A percentile compares a stretch with the other conserved stretches of the same genome.
Conservation (phyloP, 805 yeast genomes). For the Candida stauntonica region DNA sequence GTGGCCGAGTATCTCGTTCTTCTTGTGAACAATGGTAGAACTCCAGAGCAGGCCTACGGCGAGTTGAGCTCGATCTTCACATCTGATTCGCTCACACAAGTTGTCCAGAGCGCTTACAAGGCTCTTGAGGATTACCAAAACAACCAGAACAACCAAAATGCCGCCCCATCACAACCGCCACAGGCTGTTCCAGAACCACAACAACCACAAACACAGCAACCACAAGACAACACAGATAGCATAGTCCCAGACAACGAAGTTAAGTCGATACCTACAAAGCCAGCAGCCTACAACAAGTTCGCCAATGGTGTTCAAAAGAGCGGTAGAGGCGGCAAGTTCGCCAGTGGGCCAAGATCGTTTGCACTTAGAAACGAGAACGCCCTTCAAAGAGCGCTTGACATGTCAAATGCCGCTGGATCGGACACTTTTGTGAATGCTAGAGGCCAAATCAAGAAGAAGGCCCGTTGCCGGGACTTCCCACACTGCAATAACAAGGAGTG, state of each 20-base stretch:
- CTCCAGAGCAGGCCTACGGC: constrained; percentile 52
- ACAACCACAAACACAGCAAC: constrained; percentile 6
- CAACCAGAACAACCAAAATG: constrained; percentile 15
- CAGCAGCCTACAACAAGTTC: constrained; percentile 12
- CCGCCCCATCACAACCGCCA: constrained; percentile 17
- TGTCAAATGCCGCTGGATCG: constrained; percentile 30
- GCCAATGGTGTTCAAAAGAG: constrained; percentile 9
- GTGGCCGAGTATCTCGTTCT: constrained; percentile 74
- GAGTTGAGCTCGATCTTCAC: constrained; percentile 63
- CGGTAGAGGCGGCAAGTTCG: constrained; percentile 12
- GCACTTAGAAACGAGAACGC: constrained; percentile 29
- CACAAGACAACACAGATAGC: constrained; percentile 1
- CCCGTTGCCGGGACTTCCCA: constrained; percentile 70
- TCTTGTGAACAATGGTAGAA: constrained; percentile 62
- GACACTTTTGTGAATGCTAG: constrained; percentile 25
- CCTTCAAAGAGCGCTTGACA: constrained; percentile 36
- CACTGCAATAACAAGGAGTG: constrained; percentile 68
- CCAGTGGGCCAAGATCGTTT: constrained; percentile 18
- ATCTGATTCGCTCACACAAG: constrained; percentile 51
- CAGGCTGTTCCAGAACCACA: background rate
- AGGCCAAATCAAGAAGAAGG: constrained; percentile 47
- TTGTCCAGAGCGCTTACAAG: constrained; percentile 51
- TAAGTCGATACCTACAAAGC: constrained; percentile 17
- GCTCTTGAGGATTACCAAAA: constrained; percentile 42
- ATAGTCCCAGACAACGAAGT: constrained; percentile 3